These are phyloP conservation scores for Tubosaeta brunneosetosa DNA, from an alignment of 768 basidiomycete species.

Conservation along the genomic window DNA sequence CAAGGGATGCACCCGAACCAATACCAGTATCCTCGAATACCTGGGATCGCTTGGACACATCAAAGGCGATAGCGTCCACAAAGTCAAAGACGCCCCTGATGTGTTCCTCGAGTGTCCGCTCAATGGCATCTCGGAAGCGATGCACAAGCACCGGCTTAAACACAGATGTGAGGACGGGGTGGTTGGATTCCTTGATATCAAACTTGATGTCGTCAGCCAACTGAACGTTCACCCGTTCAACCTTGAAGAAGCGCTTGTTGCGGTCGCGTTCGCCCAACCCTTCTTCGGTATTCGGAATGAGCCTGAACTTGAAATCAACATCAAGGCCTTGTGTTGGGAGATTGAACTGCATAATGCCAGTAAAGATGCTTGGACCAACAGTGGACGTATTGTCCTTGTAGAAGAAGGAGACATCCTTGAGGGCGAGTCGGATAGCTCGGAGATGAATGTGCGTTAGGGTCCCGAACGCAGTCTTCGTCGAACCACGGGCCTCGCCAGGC, in stretches of 20 bases:
- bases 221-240: constrained; percentile 52
- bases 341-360: constrained; percentile 56
- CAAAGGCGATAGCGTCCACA: constrained; percentile 54
- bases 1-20: constrained; percentile 41
- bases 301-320: constrained; percentile 59
- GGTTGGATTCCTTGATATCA: constrained; percentile 57
- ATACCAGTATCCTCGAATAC: constrained; percentile 66
- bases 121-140: constrained; percentile 56
- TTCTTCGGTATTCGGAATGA: constrained; percentile 48
- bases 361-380: constrained; percentile 53
- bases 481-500: constrained; percentile 27
- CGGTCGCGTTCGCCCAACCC: constrained; percentile 43
- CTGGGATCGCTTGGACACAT: constrained; percentile 50
- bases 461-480: constrained; percentile 48
- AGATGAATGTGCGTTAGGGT: constrained; percentile 61
- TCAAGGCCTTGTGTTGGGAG: constrained; percentile 67
- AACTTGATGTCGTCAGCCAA: constrained; percentile 55
- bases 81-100: constrained; percentile 48
- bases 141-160: constrained; percentile 59
- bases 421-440: constrained; percentile 58
- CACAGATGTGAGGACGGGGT: constrained; percentile 53
- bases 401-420: constrained; percentile 69
- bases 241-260: constrained; percentile 48
- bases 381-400: constrained; percentile 58
- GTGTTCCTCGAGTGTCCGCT: constrained; percentile 54